A percentile compares a stretch with the other conserved stretches of the same genome.
Evolutionary conservation across 345 rosid species (phyloP).

Genomic region (Schrenkiella parvula): DNA sequence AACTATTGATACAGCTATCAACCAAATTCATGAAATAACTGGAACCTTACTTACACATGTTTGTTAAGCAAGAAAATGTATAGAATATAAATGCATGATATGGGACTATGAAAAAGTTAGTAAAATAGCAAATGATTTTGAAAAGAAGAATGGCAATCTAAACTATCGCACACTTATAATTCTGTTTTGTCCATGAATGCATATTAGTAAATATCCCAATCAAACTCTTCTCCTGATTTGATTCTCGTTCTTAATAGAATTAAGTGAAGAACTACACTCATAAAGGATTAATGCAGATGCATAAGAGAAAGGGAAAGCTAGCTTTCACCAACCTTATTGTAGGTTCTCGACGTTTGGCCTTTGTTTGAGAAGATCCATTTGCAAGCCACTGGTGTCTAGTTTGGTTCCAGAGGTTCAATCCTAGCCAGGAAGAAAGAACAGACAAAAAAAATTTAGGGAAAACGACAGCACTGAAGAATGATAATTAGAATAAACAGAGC

Average conservation of each 20-base stretch:
- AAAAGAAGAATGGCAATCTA: not conserved
- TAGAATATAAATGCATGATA: not conserved
- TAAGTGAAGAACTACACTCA: not conserved
- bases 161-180: not conserved
- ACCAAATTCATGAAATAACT: not conserved
- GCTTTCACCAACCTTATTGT: conserved; percentile 48
- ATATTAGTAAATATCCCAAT: not conserved
- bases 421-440: conserved; percentile 36
- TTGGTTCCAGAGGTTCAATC: conserved; percentile 71
- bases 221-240: not conserved
- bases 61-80: not conserved
- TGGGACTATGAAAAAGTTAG: not conserved
- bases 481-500: conserved; percentile 9
- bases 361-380: conserved; percentile 37
- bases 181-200: not conserved
- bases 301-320: not conserved
- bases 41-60: not conserved
- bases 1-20: not conserved
- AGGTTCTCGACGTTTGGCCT: conserved; percentile 49
- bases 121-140: not conserved
- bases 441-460: not conserved
- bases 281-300: not conserved
- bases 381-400: conserved; percentile 68
- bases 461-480: not conserved
- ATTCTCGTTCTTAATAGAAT: not conserved